Percentiles rank a stretch among this genome's conserved stretches.
Evolutionary conservation across 495 filamentous ascomycete species (phyloP).

Genomic region (Aspergillus sclerotiicarbonarius): DNA sequence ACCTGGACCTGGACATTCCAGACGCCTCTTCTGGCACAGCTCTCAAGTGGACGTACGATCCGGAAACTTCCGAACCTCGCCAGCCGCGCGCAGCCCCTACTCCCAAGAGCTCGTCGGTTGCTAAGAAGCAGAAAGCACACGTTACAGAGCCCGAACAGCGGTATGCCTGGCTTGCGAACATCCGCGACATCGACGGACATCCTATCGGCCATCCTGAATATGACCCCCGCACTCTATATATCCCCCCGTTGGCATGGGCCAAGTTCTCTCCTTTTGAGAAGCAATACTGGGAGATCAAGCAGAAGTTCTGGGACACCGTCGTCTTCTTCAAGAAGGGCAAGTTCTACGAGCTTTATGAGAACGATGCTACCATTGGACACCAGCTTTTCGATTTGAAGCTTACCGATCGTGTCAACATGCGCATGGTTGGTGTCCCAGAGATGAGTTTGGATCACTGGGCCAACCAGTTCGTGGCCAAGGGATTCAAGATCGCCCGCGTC

Average conservation of each 20-base stretch:
- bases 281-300: conserved; percentile 99
- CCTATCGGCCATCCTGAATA: conserved; percentile 81
- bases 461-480: conserved; percentile 90
- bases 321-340: conserved; percentile 99
- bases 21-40: conserved; percentile 70
- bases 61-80: conserved; percentile 63
- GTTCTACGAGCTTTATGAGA: conserved; percentile 98
- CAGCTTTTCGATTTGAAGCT: conserved; percentile 97
- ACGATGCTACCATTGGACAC: conserved; percentile 95
- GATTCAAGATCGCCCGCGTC: conserved; percentile 93
- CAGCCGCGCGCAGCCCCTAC: conserved; percentile 49
- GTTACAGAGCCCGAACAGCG: conserved; percentile 75
- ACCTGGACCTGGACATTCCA: conserved; percentile 47
- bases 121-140: conserved; percentile 72
- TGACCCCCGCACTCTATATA: conserved; percentile 86
- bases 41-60: conserved; percentile 82
- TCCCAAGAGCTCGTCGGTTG: conserved; percentile 42
- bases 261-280: conserved; percentile 93
- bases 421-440: conserved; percentile 94
- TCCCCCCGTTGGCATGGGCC: conserved; percentile 72
- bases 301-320: conserved; percentile 94
- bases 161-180: conserved; percentile 85
- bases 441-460: conserved; percentile 89
- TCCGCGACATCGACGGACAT: conserved; percentile 78
- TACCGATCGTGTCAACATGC: conserved; percentile 98